A percentile compares a stretch with the other conserved stretches of the same genome.
phyloP scores from a whole-genome alignment of 2,329 filamentous ascomycete species.

The Lasiodiplodia sp. region DNA sequence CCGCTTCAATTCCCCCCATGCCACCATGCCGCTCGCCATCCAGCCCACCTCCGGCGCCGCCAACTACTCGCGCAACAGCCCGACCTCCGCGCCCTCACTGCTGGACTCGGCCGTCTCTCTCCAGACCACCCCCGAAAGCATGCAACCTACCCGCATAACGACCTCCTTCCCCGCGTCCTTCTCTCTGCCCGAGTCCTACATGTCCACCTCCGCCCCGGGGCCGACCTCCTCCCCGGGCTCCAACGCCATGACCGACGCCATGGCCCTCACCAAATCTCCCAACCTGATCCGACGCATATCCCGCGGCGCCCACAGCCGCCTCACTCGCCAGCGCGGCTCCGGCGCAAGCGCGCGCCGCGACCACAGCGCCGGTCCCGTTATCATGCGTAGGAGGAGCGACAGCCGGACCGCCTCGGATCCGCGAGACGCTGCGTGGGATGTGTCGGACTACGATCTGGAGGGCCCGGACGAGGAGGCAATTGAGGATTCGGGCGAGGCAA shows the following conservation, averaged over 20 bases:
- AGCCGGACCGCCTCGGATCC: constrained; percentile 74
- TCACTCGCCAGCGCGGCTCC: constrained; percentile 74
- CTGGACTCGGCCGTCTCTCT: constrained; percentile 64
- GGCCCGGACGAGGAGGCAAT: constrained; percentile 58
- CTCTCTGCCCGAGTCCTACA: constrained; percentile 76
- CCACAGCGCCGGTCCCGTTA: constrained; percentile 86
- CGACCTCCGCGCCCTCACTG: constrained; percentile 45
- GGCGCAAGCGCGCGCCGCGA: constrained; percentile 77
- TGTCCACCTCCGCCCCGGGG: constrained; percentile 55
- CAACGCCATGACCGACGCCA: constrained; percentile 69
- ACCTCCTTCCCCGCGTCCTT: constrained; percentile 63
- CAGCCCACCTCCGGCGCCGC: constrained; percentile 39
- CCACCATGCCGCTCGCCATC: constrained; percentile 25
- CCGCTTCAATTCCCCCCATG: constrained; percentile 21
- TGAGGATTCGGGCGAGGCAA: constrained; percentile 51
- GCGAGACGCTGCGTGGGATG: constrained; percentile 49
- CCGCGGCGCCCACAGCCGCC: constrained; percentile 76
- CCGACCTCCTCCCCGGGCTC: constrained; percentile 64
- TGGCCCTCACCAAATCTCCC: constrained; percentile 65
- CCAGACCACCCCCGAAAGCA: constrained; percentile 71
- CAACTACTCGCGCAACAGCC: constrained; percentile 49
- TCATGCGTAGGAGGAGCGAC: constrained; percentile 86
- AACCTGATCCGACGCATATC: constrained; percentile 85
- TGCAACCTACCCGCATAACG: constrained; percentile 63
- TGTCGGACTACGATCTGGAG: constrained; percentile 62